Base-by-base conservation (phyloP, 2,329 filamentous ascomycete species). In the Pyrenochaeta sp. region DNA sequence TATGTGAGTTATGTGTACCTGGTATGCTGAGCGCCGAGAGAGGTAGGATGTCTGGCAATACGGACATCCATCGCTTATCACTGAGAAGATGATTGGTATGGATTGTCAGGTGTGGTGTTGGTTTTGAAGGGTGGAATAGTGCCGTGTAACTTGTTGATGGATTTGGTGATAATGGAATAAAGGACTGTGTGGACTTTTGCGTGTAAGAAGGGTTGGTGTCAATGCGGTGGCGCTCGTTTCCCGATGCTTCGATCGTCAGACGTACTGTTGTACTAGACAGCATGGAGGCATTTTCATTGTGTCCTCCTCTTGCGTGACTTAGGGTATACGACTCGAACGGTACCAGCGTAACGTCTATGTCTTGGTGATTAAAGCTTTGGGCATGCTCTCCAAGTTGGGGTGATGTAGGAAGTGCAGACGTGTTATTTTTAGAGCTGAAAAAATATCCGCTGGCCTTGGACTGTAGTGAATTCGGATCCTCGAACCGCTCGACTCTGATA, bases 1-100 rank as follows among this genome's bases (percentile, higher is more conserved):
- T 96, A 6, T 95, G 91, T 15, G 90, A 91, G 78, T 99, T 98
- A 81, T 99, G 95, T 0, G 95, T 97, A 60, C 95, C 95, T 0
- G 95, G 95, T 58, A 98, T 95, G 44, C 90, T 95, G 44, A 99
- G 85, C 2, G 89, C 84, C 1, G 91, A 90, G 4, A 98, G 81
- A 1, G 91, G 87, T 45, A 86, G 89, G 17, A 87, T 83, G 67
- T 93, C 85, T 55, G 83, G 81, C 36, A 98, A 82, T 56, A 87
- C 83, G 51, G 82, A 77, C 93, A 98, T 98, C 95, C 95, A 92
- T 57, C 87, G 91, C 77, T 89, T 87, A 56, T 98, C 80, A 35
- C 83, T 51, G 12, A 33, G 36, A 1, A 54, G 20, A 21, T 67
- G 61, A 31, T 68, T 64, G 2, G 55, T 49, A 35, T 73, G 69